Conservation (phyloP, 179 eudicot species). For the Patellifolia procumbens region DNA sequence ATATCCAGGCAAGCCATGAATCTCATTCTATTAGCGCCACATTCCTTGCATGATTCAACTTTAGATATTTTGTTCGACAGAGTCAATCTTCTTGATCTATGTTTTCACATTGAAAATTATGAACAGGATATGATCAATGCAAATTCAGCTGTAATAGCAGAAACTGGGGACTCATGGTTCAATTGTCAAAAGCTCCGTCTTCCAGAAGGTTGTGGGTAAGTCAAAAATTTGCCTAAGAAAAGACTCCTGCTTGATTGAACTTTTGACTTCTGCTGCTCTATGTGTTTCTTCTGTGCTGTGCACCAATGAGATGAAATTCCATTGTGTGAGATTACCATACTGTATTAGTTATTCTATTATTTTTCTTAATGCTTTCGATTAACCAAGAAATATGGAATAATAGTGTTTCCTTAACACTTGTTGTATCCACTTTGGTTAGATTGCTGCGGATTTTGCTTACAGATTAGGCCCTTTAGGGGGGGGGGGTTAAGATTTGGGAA, state of each 20-base stretch:
- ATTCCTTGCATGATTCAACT: neutral
- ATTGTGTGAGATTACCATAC: neutral
- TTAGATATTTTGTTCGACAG: neutral
- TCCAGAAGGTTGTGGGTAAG: conserved; percentile 85
- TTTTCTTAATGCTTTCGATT: neutral
- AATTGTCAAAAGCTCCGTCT: conserved; percentile 80
- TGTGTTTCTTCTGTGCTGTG: neutral
- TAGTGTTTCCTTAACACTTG: neutral
- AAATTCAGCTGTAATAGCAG: conserved; percentile 68
- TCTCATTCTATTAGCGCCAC: neutral
- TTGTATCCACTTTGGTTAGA: neutral
- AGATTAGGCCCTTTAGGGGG: no score
- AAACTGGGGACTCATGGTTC: conserved; percentile 91
- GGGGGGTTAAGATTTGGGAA: no score
- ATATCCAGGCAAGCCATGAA: conserved; percentile 55
- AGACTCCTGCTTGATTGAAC: neutral
- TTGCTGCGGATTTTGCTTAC: neutral
- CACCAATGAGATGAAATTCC: neutral
- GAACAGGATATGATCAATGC: conserved; percentile 71
- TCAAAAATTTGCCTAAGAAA: neutral
- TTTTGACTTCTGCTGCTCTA: neutral
- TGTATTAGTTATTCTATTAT: neutral
- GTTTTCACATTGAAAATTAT: conserved; percentile 12
- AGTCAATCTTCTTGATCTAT: neutral
- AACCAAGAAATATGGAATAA: neutral